Evolutionary conservation across 2,329 filamentous ascomycete genomes (phyloP).

Genomic region (Ascocoryne sarcoides): DNA sequence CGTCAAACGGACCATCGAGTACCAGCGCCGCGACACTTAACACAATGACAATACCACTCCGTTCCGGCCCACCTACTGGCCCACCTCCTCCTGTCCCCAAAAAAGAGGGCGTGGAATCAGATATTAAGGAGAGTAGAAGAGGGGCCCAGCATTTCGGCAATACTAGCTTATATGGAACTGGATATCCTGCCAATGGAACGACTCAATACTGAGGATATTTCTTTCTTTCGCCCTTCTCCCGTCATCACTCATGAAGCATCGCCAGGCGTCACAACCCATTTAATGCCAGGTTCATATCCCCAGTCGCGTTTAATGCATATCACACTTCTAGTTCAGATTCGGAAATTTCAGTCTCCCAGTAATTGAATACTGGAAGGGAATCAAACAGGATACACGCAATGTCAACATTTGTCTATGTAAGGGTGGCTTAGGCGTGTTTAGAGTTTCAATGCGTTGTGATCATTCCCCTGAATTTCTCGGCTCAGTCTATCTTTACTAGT

Average conservation of each 20-base stretch:
- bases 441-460: constrained; percentile 5
- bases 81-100: constrained; percentile 44
- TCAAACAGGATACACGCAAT: background rate
- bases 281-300: background rate
- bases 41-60: constrained; percentile 47
- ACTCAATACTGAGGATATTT: constrained; percentile 1
- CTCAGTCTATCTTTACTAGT: too few relatives aligned
- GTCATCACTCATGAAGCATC: constrained; percentile 12
- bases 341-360: background rate
- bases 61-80: constrained; percentile 49
- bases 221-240: background rate
- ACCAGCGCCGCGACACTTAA: constrained; percentile 42
- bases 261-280: constrained; percentile 10
- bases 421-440: constrained; percentile 15
- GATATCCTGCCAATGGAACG: constrained; percentile 14
- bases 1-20: constrained; percentile 32
- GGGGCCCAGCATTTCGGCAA: constrained; percentile 45
- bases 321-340: constrained; percentile 1
- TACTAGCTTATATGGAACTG: constrained; percentile 20
- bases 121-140: constrained; percentile 42
- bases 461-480: background rate
- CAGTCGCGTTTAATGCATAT: constrained; percentile 6
- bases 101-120: constrained; percentile 37
- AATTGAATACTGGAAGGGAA: constrained; percentile 2
- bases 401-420: constrained; percentile 1